A percentile compares a stretch with the other conserved stretches of the same genome.
phyloP scores from a whole-genome alignment of 148 eudicot genomes.

The Persicaria tinctoria region DNA sequence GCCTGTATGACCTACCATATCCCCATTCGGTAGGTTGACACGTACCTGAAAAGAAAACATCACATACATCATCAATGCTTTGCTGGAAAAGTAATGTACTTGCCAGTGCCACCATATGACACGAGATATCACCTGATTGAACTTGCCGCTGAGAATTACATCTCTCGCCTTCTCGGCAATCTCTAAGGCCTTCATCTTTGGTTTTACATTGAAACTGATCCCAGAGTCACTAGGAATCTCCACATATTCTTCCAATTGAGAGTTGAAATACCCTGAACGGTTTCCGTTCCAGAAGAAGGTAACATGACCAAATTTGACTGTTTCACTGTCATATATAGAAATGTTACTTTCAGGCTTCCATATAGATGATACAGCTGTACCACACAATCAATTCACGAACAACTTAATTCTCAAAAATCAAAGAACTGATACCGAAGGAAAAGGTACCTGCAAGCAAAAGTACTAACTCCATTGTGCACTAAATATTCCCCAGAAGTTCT shows the following conservation, averaged over 20 bases:
- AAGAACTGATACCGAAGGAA: background rate
- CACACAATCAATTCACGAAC: background rate
- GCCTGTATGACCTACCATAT: slow-evolving; percentile 98
- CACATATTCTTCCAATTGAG: slow-evolving; percentile 90
- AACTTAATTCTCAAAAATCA: background rate
- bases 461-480: slow-evolving; percentile 61
- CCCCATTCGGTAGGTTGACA: slow-evolving; percentile 82
- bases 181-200: slow-evolving; percentile 89
- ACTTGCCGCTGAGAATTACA: slow-evolving; percentile 79
- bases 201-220: slow-evolving; percentile 72
- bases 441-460: slow-evolving; percentile 90
- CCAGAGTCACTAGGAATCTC: slow-evolving; percentile 89
- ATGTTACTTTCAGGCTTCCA: background rate
- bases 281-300: slow-evolving; percentile 97
- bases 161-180: slow-evolving; percentile 89
- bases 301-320: slow-evolving; percentile 95
- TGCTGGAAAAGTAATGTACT: background rate
- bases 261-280: slow-evolving; percentile 74
- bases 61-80: background rate
- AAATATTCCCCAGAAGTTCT: slow-evolving; percentile 90
- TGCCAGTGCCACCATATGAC: background rate
- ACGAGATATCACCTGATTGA: slow-evolving; percentile 50
- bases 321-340: slow-evolving; percentile 41
- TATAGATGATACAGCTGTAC: background rate
- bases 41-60: slow-evolving; percentile 44